Evolutionary conservation across 805 yeast genomes (phyloP).

Genomic region (Saccharomycopsis sp.): DNA sequence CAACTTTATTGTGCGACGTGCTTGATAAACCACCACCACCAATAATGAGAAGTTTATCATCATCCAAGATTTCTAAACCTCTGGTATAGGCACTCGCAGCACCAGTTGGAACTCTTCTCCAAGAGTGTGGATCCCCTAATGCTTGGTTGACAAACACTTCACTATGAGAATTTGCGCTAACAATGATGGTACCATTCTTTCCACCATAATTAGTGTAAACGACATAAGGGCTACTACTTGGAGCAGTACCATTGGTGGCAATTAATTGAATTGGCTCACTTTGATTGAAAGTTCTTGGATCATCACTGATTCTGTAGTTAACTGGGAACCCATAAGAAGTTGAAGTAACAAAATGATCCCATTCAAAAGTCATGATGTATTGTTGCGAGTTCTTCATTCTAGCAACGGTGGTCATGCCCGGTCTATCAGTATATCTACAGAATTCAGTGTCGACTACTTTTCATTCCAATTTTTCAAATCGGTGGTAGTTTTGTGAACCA

Average conservation of each 20-base stretch:
- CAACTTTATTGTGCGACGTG: neutral
- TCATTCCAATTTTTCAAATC: neutral
- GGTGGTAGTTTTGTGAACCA: neutral
- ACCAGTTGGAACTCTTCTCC: neutral
- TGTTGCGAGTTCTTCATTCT: neutral
- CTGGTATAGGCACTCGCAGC: neutral
- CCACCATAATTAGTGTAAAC: neutral
- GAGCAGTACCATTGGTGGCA: conserved; percentile 2
- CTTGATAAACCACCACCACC: neutral
- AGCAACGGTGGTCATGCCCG: conserved; percentile 1
- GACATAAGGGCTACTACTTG: neutral
- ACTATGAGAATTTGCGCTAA: neutral
- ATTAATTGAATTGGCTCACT: neutral
- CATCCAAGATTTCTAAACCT: neutral
- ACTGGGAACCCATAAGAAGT: neutral
- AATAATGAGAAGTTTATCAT: neutral
- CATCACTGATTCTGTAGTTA: neutral
- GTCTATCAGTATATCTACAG: neutral
- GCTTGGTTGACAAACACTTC: conserved; percentile 1
- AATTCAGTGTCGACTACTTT: neutral
- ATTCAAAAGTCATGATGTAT: conserved; percentile 1
- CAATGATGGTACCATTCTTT: neutral
- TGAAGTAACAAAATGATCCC: neutral
- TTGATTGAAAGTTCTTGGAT: neutral
- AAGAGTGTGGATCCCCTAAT: neutral